A percentile compares a stretch with the other conserved stretches of the same genome.
phyloP scores from a whole-genome alignment of 1,284 basidiomycete genomes.

The Lentinus polychrous region DNA sequence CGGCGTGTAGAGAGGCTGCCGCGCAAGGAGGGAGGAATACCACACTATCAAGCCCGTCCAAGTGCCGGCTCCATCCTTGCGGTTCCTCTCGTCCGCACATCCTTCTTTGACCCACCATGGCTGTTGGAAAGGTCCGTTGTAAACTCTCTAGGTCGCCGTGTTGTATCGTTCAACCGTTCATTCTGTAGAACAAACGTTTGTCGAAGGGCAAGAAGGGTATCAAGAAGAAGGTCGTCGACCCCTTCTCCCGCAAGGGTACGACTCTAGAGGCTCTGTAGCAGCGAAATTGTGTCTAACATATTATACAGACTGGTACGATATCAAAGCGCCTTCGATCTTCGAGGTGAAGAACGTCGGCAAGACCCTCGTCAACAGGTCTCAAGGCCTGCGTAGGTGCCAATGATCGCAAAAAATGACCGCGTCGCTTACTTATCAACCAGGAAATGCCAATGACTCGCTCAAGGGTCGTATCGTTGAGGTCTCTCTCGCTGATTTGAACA shows the following conservation, averaged over 20 bases:
- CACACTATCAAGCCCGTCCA: conserved; percentile 45
- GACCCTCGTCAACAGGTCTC: conserved; percentile 97
- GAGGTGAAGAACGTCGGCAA: conserved; percentile 97
- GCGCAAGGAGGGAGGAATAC: conserved; percentile 14
- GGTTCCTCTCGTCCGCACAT: conserved; percentile 36
- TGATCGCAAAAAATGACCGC: conserved; percentile 1
- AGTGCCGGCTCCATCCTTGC: conserved; percentile 39
- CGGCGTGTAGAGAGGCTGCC: conserved; percentile 5
- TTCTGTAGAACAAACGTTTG: conserved; percentile 88
- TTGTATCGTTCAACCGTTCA: conserved; percentile 7
- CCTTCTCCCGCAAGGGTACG: conserved; percentile 97
- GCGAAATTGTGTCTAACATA: neutral
- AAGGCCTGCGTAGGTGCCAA: conserved; percentile 84
- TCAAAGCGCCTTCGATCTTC: conserved; percentile 98
- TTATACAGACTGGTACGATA: conserved; percentile 92
- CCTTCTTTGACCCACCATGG: conserved; percentile 56
- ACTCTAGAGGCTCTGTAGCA: conserved; percentile 5
- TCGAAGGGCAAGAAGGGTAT: conserved; percentile 99
- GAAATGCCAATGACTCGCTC: conserved; percentile 98
- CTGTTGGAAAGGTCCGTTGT: conserved; percentile 78
- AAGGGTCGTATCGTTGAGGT: conserved; percentile 97
- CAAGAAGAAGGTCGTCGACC: conserved; percentile 99
- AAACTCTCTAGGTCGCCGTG: neutral
- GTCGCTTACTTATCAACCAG: conserved; percentile 33
- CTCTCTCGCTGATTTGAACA: conserved; percentile 97